Percentiles rank a stretch among this genome's conserved stretches.
Conservation (phyloP, 345 rosid species). For the Turritis glabra region DNA sequence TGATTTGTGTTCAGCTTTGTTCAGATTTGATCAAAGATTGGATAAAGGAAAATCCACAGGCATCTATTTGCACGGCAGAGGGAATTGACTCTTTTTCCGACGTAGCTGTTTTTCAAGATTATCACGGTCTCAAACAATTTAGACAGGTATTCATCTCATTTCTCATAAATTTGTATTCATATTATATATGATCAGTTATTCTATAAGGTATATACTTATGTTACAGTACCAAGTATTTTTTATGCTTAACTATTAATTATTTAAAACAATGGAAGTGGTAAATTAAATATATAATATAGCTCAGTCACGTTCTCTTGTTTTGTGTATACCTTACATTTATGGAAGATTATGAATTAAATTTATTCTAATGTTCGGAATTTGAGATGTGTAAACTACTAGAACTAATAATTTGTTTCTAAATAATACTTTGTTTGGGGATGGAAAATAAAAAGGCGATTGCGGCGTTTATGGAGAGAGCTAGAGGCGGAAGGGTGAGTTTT, state of each 20-base stretch:
- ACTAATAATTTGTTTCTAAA: background rate
- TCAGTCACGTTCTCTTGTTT: background rate
- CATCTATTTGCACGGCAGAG: slow-evolving; percentile 75
- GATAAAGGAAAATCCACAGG: slow-evolving; percentile 58
- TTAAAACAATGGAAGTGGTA: background rate
- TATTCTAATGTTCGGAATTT: background rate
- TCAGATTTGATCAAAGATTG: slow-evolving; percentile 62
- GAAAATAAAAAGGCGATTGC: slow-evolving; percentile 57
- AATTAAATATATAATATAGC: background rate
- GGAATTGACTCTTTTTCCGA: slow-evolving; percentile 59
- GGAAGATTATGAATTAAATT: background rate
- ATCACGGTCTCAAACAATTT: slow-evolving; percentile 71
- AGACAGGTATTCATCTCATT: slow-evolving; percentile 47
- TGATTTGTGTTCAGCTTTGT: slow-evolving; percentile 53
- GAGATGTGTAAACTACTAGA: background rate
- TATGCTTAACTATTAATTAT: background rate
- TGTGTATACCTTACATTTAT: background rate
- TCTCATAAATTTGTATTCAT: background rate
- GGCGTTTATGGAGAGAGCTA: slow-evolving; percentile 63
- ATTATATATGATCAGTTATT: background rate
- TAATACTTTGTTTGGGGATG: background rate
- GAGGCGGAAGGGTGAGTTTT: slow-evolving; percentile 58
- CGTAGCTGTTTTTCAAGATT: slow-evolving; percentile 76
- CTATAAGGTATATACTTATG: background rate
- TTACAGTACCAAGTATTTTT: background rate